Conservation (phyloP, 805 yeast species). For the Candida tibetensis region DNA sequence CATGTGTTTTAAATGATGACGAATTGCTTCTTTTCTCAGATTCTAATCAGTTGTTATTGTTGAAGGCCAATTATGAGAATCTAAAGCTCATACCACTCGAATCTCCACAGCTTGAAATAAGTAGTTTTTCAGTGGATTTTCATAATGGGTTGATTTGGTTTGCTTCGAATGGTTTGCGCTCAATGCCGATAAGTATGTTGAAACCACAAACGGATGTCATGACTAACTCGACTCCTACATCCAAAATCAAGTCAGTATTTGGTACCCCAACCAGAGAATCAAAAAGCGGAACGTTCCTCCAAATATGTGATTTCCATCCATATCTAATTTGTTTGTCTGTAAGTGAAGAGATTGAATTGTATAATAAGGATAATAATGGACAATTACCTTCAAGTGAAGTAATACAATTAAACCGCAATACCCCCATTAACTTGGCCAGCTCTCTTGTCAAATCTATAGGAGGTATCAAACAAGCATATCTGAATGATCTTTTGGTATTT, state of each 20-base stretch:
- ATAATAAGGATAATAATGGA: slow-evolving; percentile 13
- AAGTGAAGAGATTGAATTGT: slow-evolving; percentile 34
- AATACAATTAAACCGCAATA: too few relatives aligned
- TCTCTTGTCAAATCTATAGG: slow-evolving; percentile 36
- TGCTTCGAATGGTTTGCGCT: slow-evolving; percentile 12
- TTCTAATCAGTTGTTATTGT: slow-evolving; percentile 29
- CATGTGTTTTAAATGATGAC: slow-evolving; percentile 29
- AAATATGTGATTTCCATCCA: slow-evolving; percentile 23
- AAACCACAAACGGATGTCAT: slow-evolving; percentile 3
- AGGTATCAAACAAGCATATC: slow-evolving; percentile 36
- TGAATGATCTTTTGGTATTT: slow-evolving; percentile 35
- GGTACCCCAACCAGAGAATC: not conserved
- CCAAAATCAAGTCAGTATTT: not conserved
- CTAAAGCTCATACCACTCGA: slow-evolving; percentile 16
- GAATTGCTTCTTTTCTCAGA: slow-evolving; percentile 37
- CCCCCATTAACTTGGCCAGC: slow-evolving; percentile 26
- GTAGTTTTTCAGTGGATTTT: slow-evolving; percentile 19
- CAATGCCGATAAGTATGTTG: slow-evolving; percentile 12
- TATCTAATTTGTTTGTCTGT: slow-evolving; percentile 32
- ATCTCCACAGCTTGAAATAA: slow-evolving; percentile 15
- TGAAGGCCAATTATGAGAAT: slow-evolving; percentile 21
- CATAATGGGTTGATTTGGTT: slow-evolving; percentile 26
- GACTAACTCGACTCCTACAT: not conserved
- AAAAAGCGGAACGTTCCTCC: slow-evolving; percentile 11
- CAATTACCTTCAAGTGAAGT: too few relatives aligned